Base-by-base conservation (phyloP, 2,329 filamentous ascomycete genomes). In the Tolypocladium paradoxum region DNA sequence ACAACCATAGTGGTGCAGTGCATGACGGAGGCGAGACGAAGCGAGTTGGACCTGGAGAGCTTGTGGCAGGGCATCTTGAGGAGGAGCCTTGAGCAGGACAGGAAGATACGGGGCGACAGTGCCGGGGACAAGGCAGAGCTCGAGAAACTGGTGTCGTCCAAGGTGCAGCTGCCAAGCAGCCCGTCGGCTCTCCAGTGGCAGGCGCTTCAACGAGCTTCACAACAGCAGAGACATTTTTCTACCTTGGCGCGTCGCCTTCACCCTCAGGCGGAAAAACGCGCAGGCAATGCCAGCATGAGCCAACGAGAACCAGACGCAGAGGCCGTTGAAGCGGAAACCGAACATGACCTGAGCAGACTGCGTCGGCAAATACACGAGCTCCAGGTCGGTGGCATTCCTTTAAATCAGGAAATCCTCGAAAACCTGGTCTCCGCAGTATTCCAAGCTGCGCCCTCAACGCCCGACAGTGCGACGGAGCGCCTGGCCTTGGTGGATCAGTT, bases 1-100 rank as follows among this genome's bases (percentile, higher is more conserved):
- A 76, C 73, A 1, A 81, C 79, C 0, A 62, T 83, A 24, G 75
- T 83, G 16, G 68, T 83, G 11, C 80, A 83, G 61, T 74, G 81
- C 60, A 73, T 83, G 70, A 82, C 78, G 0, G 78, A 80, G 59
- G 62, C 70, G 9, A 70, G 78, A 53, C 71, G 80, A 34, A 63
- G 67, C 24, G 78, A 83, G 58, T 67, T 83, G 50, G 73, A 74
- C 46, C 63, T 83, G 14, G 80, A 83, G 60, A 62, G 61, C 12
- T 65, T 83, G 1, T 83, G 80, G 80, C 65, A 64, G 36, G 67
- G 67, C 8, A 61, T 72, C 34, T 55, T 78, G 47, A 69, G 62
- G 50, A 64, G 64, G 49, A 72, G 60, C 57, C 49, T 73, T 2
- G 60, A 61, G 16, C 56, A 66, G 40, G 57, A 57, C 12, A 64